phyloP scores from a whole-genome alignment of 2,329 filamentous ascomycete genomes.

The Paracamarosporium sp. region DNA sequence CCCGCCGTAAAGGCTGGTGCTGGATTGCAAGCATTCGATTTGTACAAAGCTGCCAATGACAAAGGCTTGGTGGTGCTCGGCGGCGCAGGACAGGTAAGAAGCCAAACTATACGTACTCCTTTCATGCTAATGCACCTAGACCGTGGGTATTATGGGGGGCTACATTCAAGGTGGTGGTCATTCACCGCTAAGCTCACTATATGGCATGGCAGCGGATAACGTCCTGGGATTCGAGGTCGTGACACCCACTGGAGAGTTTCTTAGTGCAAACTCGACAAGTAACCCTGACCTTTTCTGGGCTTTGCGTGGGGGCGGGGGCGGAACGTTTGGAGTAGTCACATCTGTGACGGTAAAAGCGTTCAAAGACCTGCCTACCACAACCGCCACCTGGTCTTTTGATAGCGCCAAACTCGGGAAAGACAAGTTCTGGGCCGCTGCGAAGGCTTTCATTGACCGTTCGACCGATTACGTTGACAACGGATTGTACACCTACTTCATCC shows the following conservation, averaged over 20 bases:
- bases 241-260: conserved; percentile 28
- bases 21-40: conserved; percentile 34
- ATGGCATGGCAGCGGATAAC: conserved; percentile 43
- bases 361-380: conserved; percentile 31
- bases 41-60: conserved; percentile 34
- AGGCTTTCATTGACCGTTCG: conserved; percentile 20
- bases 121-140: conserved; percentile 23
- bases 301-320: conserved; percentile 33
- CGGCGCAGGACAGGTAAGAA: conserved; percentile 27
- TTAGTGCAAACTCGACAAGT: conserved; percentile 26
- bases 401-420: conserved; percentile 33
- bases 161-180: conserved; percentile 59
- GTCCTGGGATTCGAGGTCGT: conserved; percentile 32
- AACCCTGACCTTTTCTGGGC: conserved; percentile 35
- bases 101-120: background rate
- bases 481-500: conserved; percentile 24
- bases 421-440: conserved; percentile 33
- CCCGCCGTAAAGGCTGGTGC: conserved; percentile 35
- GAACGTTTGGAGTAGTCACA: conserved; percentile 35
- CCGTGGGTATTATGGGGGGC: conserved; percentile 55
- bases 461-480: conserved; percentile 21
- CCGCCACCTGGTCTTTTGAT: conserved; percentile 38
- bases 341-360: conserved; percentile 33
- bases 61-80: conserved; percentile 30
- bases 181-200: conserved; percentile 56